Evolutionary conservation across 345 rosid genomes (phyloP).

Genomic region (Salix caprea): DNA sequence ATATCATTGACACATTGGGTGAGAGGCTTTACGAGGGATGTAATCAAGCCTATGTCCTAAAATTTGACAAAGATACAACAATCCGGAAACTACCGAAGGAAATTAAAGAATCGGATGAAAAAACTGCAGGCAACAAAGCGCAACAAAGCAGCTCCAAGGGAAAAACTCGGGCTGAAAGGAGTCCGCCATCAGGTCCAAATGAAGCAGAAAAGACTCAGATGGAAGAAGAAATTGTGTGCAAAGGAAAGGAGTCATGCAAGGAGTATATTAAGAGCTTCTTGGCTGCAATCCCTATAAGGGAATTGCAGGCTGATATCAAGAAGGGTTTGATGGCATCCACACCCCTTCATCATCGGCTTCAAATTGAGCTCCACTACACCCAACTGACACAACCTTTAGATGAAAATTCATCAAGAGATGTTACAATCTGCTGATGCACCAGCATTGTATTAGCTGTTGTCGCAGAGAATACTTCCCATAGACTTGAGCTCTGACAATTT

Average conservation of each 20-base stretch:
- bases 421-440: background rate
- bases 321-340: constrained; percentile 50
- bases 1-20: constrained; percentile 63
- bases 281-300: constrained; percentile 60
- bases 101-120: constrained; percentile 19
- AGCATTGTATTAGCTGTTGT: background rate
- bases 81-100: constrained; percentile 24
- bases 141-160: background rate
- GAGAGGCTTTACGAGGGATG: constrained; percentile 66
- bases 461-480: background rate
- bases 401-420: constrained; percentile 1
- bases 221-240: constrained; percentile 35
- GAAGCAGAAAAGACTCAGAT: background rate
- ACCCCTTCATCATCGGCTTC: constrained; percentile 62
- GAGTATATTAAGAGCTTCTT: constrained; percentile 64
- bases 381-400: constrained; percentile 14
- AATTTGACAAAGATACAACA: constrained; percentile 43
- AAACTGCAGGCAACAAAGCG: constrained; percentile 3
- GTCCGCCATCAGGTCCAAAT: background rate
- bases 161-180: constrained; percentile 11
- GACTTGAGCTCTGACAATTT: background rate
- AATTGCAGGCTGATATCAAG: constrained; percentile 57
- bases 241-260: constrained; percentile 61
- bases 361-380: constrained; percentile 63
- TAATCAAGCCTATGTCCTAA: constrained; percentile 52